Evolutionary conservation across 2,329 filamentous ascomycete genomes (phyloP), one percentile per base, ranked within the genome.

Genomic region (Diatrype stigma): DNA sequence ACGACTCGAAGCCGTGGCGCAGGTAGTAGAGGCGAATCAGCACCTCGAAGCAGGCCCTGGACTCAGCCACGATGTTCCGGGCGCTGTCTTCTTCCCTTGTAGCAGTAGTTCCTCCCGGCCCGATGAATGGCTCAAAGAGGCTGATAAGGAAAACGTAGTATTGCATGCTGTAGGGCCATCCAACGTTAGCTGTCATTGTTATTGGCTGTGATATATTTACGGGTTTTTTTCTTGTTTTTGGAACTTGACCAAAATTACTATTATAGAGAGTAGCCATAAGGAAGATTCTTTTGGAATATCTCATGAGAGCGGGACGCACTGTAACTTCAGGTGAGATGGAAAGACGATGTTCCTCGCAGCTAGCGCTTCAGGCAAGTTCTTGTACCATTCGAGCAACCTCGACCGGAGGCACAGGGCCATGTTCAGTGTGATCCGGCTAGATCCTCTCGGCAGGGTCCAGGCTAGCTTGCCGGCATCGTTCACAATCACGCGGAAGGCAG

Each of bases 131-230:
- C 17, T 62, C 63, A 49, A 65, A 70, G 1, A 71, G 55, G 2
- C 58, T 57, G 30, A 70, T 65, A 10, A 70, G 55, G n/a, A 69
- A 60, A n/a, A 61, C 54, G 46, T 73, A 64, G 42, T 70, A 68
- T 42, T 70, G 65, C 55, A 71, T 67, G 42, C 69, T 72, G 53
- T 1, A 28, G 28, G n/a, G 11, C 3, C 3, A 26, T 53, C 14
- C 54, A 42, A 10, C 16, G 40, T 7, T 10, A 22, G 21, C 10
- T 30, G 7, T 16, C 34, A 14, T 5, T 21, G 16, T n/a, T n/a
- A n/a, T n/a, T n/a, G n/a, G n/a, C n/a, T n/a, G n/a, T n/a, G n/a
- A n/a, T n/a, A n/a, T n/a, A n/a, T n/a, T n/a, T n/a, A n/a, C n/a
- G n/a, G n/a, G n/a, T n/a, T n/a, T n/a, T n/a, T n/a, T n/a, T n/a